Evolutionary conservation across 495 filamentous ascomycete species (phyloP), one percentile per base, ranked within the genome.

Genomic region (Aspergillus olivimuriae): DNA sequence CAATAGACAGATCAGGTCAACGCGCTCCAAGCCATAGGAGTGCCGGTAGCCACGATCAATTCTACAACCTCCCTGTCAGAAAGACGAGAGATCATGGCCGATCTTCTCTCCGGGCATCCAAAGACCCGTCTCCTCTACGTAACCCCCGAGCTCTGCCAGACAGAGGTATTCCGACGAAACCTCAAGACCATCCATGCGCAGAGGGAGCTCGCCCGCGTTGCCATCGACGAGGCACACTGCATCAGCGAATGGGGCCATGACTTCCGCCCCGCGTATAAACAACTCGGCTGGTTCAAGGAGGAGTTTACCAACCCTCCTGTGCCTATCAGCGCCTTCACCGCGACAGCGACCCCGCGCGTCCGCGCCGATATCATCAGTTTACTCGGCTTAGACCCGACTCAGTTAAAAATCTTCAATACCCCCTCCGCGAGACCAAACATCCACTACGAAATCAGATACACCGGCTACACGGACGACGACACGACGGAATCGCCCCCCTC

Each of bases 241-340:
- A 95, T 97, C 50, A 90, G 84, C 8, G 90, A 97, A 81, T 97
- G 91, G 91, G 91, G 91, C 14, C 90, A 97, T 59, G 91, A 97
- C 61, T 97, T 97, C 55, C 84, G 91, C n/a, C 85, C 84, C 14
- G 83, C 88, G 23, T 96, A 95, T 64, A 87, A 88, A 51, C 75
- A 83, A 18, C 76, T 97, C n/a, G 81, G 80, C 5, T 95, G 86
- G 80, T 94, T 97, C 69, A 87, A 84, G 47, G 70, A 75, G 20
- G 79, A 79, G 16, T 71, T 81, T 14, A 78, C 74, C n/a, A 85
- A 87, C 46, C 89, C 89, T 0, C 71, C 82, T 20, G 86, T 95
- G 1, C 89, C 91, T 17, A 82, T 96, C 22, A 94, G 89, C 50
- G 91, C 87, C 36, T 73, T 94, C 14, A 97, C 91, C 0, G 91